Evolutionary conservation across 805 yeast species (phyloP).

Genomic region (Saturnispora saitoi): DNA sequence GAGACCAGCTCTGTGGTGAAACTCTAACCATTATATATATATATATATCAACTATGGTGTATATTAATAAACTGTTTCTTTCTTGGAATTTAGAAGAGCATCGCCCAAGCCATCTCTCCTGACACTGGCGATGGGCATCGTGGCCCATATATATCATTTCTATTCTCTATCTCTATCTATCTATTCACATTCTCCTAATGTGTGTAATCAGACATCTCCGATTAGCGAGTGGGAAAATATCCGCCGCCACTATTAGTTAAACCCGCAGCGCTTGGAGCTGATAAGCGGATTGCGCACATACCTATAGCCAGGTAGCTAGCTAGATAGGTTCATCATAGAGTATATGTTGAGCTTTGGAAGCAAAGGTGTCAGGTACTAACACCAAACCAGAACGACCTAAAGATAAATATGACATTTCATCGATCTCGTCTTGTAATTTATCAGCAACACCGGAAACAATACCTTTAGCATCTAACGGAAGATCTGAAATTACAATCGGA

Average conservation of each 20-base stretch:
- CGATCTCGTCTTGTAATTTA: conserved; percentile 29
- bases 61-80: too few relatives aligned
- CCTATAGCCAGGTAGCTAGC: too few relatives aligned
- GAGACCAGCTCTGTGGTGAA: conserved; percentile 56
- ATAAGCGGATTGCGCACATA: conserved; percentile 2
- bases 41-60: background rate
- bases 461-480: conserved; percentile 56
- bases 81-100: too few relatives aligned
- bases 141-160: background rate
- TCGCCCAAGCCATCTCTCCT: too few relatives aligned
- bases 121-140: conserved; percentile 1
- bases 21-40: background rate
- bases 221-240: background rate
- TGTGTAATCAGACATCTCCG: background rate
- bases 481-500: conserved; percentile 42
- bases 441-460: conserved; percentile 60
- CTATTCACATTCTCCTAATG: background rate
- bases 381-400: conserved; percentile 54
- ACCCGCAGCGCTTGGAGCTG: background rate
- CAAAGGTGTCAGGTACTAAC: conserved; percentile 43
- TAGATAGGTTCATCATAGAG: background rate
- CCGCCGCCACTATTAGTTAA: background rate
- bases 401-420: conserved; percentile 51
- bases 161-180: background rate
- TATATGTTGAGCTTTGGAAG: conserved; percentile 5